Evolutionary conservation across 2,329 filamentous ascomycete genomes (phyloP).

Genomic region (Alternaria sp.): DNA sequence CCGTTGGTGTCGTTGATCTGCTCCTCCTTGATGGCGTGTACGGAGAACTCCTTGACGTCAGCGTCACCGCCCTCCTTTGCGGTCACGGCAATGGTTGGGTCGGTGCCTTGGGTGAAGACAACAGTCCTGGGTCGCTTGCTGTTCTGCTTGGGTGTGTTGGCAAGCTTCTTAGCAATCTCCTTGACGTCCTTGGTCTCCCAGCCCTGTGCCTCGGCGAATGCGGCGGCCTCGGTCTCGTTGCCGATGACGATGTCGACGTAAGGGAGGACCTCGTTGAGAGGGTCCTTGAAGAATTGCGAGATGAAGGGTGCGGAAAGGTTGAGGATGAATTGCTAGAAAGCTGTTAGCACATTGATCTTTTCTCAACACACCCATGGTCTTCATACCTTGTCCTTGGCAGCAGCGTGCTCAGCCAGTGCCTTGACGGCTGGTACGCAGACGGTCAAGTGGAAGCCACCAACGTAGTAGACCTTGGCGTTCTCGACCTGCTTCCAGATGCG

Average conservation of each 20-base stretch:
- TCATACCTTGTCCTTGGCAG: slow-evolving; percentile 79
- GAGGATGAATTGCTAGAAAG: slow-evolving; percentile 72
- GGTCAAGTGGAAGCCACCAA: slow-evolving; percentile 97
- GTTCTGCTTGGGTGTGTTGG: slow-evolving; percentile 92
- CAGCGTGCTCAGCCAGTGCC: slow-evolving; percentile 89
- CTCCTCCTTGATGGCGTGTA: slow-evolving; percentile 76
- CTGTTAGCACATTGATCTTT: slow-evolving; percentile 6
- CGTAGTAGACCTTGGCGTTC: slow-evolving; percentile 86
- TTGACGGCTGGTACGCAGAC: slow-evolving; percentile 91
- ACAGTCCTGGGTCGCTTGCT: slow-evolving; percentile 80
- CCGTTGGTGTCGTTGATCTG: slow-evolving; percentile 96
- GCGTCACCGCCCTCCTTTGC: slow-evolving; percentile 70
- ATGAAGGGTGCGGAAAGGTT: slow-evolving; percentile 97
- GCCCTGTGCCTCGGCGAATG: slow-evolving; percentile 83
- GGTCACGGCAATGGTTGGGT: slow-evolving; percentile 82
- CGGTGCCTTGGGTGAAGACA: slow-evolving; percentile 93
- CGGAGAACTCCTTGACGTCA: slow-evolving; percentile 76
- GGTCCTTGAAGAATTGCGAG: slow-evolving; percentile 96
- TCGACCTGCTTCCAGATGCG: slow-evolving; percentile 92
- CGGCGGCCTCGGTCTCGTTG: slow-evolving; percentile 92
- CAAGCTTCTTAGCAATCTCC: slow-evolving; percentile 84
- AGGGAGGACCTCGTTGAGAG: slow-evolving; percentile 80
- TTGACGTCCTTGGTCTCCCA: slow-evolving; percentile 77
- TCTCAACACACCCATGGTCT: slow-evolving; percentile 16
- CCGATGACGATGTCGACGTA: slow-evolving; percentile 98